Conservation (phyloP, 2,329 filamentous ascomycete genomes). For the Rutstroemia sp. region DNA sequence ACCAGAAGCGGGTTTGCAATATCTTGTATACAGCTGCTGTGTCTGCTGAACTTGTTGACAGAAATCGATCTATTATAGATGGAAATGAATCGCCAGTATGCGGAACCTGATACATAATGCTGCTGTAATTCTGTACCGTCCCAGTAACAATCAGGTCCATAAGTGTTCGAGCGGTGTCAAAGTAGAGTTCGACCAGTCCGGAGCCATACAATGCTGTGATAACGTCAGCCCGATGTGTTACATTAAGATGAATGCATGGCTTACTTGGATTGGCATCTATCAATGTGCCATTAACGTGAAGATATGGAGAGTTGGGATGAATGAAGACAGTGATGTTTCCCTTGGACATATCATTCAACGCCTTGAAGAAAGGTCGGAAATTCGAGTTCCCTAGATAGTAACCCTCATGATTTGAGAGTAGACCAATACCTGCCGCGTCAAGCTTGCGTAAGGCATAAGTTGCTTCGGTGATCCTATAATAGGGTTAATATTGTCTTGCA, state of each 20-base stretch:
- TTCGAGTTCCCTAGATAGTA: not conserved
- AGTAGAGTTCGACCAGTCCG: not conserved
- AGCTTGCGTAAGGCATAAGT: not conserved
- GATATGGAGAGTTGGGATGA: not conserved
- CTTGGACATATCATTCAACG: not conserved
- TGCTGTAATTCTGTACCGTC: not conserved
- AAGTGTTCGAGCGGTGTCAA: not conserved
- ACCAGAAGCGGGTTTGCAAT: not conserved
- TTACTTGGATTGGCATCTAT: constrained; percentile 1
- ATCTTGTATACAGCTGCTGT: not conserved
- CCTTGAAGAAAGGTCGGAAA: not conserved
- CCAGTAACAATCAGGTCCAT: not conserved
- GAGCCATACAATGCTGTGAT: not conserved
- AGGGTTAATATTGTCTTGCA: not conserved
- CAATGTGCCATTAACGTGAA: not conserved
- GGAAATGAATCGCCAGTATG: not conserved
- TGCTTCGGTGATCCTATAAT: not conserved
- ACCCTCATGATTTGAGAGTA: not conserved
- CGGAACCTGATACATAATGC: not conserved
- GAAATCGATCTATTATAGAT: not conserved
- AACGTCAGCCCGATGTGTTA: not conserved
- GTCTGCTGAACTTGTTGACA: not conserved
- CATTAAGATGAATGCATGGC: not conserved
- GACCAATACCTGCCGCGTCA: not conserved
- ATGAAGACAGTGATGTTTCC: not conserved